Percentiles rank a stretch among this genome's conserved stretches.
phyloP scores from a whole-genome alignment of 768 basidiomycete genomes.

The Rickenella mellea region DNA sequence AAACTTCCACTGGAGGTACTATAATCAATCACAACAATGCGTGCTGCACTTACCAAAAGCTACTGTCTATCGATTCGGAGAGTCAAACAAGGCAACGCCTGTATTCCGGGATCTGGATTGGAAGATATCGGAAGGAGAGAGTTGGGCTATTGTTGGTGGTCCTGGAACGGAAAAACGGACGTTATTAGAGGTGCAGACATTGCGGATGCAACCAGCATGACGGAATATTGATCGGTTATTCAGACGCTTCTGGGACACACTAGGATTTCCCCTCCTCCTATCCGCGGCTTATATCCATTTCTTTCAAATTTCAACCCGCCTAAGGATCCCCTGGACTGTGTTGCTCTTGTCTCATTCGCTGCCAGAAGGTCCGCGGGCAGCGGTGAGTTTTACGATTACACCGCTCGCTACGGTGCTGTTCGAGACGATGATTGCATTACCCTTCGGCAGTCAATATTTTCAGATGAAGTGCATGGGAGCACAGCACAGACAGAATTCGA shows the following conservation, averaged over 20 bases:
- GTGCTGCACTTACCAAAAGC: constrained; percentile 41
- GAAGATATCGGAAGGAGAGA: constrained; percentile 52
- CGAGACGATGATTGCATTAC: constrained; percentile 78
- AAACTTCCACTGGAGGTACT: no score
- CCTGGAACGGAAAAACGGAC: constrained; percentile 52
- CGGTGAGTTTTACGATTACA: constrained; percentile 85
- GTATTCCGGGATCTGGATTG: constrained; percentile 47
- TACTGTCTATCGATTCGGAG: constrained; percentile 52
- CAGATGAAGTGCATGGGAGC: constrained; percentile 32
- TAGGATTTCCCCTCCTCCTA: constrained; percentile 55
- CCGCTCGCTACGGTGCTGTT: constrained; percentile 84
- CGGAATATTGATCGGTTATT: neutral
- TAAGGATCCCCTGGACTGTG: constrained; percentile 36
- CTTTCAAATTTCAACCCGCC: constrained; percentile 28
- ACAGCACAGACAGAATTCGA: constrained; percentile 31
- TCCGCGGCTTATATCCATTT: constrained; percentile 73
- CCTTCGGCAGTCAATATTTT: constrained; percentile 60
- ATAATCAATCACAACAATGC: no score
- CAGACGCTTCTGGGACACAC: constrained; percentile 66
- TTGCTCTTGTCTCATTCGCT: constrained; percentile 59
- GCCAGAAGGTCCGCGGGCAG: constrained; percentile 46
- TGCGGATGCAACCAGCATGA: neutral
- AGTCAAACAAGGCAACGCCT: constrained; percentile 31
- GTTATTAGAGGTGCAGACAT: constrained; percentile 50
- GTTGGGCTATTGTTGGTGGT: constrained; percentile 69